Evolutionary conservation across 768 basidiomycete genomes (phyloP), one percentile per base, ranked within the genome.

Genomic region (Podaxis pistillaris): DNA sequence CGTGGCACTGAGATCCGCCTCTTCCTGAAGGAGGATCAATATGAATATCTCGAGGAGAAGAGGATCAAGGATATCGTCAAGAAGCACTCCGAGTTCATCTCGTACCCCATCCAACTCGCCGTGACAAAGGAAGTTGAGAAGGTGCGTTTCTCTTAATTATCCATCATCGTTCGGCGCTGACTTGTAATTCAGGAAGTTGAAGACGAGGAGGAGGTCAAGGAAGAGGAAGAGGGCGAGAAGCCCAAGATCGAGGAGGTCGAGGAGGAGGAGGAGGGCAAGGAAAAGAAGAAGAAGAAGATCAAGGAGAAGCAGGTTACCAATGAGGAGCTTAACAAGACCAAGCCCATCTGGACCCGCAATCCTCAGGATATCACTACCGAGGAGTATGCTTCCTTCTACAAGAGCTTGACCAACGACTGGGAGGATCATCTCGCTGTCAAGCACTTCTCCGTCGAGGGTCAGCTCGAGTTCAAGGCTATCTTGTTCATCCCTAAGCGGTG

Each of bases 11-110:
- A 96, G 78, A 86, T 96, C 70, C 89, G 89, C 67, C 88, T 96
- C 64, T 93, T 80, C 85, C 81, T 99, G 76, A 98, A 99, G 85
- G 97, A 98, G 75, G 97, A 99, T 76, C 94, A 98, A 80, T 88
- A 92, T 65, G 97, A 98, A 78, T 98, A 98, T 81, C 86, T 98
- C 51, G 96, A 99, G 83, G 96, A 99, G 87, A 97, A 97, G 86
- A 89, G 89, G 78, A 93, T 98, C 85, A 96, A 96, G 85, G 97
- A 98, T 69, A 93, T 96, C 69, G 96, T 99, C 75, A 98, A 99
- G 87, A 98, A 98, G 84, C 96, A 99, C 85, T 98, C 96, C 72
- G 96, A 99, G 81, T 98, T 98, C 83, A 99, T 98, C 79, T 98
- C 96, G 33, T 98, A 98, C 82, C 97, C 97, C 67, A 99, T 98